Base-by-base conservation (phyloP, 2,329 filamentous ascomycete species). In the Aureobasidium zeae region DNA sequence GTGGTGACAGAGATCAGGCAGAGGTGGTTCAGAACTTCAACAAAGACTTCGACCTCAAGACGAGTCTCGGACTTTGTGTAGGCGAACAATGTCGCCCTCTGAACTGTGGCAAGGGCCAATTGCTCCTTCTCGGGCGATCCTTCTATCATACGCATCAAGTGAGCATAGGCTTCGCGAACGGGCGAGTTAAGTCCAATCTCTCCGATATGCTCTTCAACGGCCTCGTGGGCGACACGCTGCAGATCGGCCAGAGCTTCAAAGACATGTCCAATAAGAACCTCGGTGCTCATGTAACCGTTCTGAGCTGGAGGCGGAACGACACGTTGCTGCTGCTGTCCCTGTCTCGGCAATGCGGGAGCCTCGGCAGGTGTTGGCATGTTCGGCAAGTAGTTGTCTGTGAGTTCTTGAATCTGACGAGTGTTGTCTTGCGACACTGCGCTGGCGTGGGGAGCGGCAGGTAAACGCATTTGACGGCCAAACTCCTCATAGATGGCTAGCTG, bases 401-500 rank as follows among this genome's bases (percentile, higher is more conserved):
- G 65, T 53, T 81, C 77, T 9, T 74, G 73, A 39, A 81, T 60
- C 51, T 79, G 76, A 45, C 77, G 72, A 34, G 71, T 71, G 44
- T 69, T 70, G 49, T 80, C 77, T 36, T 75, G 72, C 2, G 75
- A 75, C 7, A 66, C 61, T 61, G 59, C 78, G 60, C 62, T 77
- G 57, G 57, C 71, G 58, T 66, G 79, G 53, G 57, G 71, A 7
- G 57, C 51, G 11, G 60, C 55, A 60, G 57, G 62, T 30, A 73
- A 64, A 45, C 86, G 81, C 20, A 86, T 81, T 59, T 94, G 86
- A 45, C 87, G 76, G 8, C 86, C 86, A 62, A 98, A 98, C 50
- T 96, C 88, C 57, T 96, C 88, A 57, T 98, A 98, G 19, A 98
- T 93, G 9, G 85, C 85, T 69, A 96, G 77, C 57, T 98, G 91